Evolutionary conservation across 345 rosid genomes (phyloP).

Genomic region (Luvunga scandens): DNA sequence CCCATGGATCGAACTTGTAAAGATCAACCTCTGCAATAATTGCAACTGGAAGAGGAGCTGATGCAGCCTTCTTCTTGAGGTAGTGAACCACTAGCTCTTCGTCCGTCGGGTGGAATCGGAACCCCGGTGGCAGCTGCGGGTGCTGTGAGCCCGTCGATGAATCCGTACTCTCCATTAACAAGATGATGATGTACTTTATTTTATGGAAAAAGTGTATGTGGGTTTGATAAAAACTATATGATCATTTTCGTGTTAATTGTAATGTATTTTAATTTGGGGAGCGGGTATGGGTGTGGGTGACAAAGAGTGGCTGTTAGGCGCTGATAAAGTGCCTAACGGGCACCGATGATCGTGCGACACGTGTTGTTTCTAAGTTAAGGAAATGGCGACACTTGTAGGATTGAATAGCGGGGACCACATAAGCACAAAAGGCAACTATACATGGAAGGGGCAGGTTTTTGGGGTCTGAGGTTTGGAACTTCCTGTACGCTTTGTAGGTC

Average conservation of each 20-base stretch:
- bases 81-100: slow-evolving; percentile 52
- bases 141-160: slow-evolving; percentile 31
- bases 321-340: slow-evolving; percentile 8
- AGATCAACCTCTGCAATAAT: slow-evolving; percentile 54
- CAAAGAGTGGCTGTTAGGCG: slow-evolving; percentile 5
- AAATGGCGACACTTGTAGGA: background rate
- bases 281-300: background rate
- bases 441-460: slow-evolving; percentile 8
- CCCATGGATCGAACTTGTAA: slow-evolving; percentile 58
- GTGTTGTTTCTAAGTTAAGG: background rate
- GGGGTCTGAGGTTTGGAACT: slow-evolving; percentile 15
- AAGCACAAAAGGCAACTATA: slow-evolving; percentile 1
- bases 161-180: slow-evolving; percentile 44
- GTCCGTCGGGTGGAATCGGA: slow-evolving; percentile 57
- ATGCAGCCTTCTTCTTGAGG: slow-evolving; percentile 42
- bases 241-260: background rate
- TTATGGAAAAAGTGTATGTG: background rate
- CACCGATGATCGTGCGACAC: background rate
- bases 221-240: background rate
- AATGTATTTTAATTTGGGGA: background rate
- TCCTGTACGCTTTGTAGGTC: slow-evolving; percentile 23
- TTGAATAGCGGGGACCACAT: slow-evolving; percentile 17
- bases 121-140: slow-evolving; percentile 47
- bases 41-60: slow-evolving; percentile 41
- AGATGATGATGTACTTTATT: background rate